Evolutionary conservation across 1,284 basidiomycete genomes (phyloP).

Genomic region (Cryptococcus sp.): DNA sequence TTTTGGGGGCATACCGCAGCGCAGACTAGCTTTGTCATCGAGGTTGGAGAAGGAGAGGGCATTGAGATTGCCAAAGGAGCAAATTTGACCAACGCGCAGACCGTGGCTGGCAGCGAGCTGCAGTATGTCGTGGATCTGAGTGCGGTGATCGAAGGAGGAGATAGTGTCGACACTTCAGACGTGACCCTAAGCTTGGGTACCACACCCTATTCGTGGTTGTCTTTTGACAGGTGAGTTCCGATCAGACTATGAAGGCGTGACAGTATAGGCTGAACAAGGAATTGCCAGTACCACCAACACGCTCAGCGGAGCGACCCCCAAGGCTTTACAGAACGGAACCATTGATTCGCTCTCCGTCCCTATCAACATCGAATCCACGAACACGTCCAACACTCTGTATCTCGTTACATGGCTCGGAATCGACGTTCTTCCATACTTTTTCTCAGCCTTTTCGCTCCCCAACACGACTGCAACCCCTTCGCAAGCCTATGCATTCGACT

Average conservation of each 20-base stretch:
- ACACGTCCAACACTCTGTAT: constrained; percentile 37
- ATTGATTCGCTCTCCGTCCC: constrained; percentile 46
- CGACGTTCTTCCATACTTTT: constrained; percentile 53
- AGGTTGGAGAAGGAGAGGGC: constrained; percentile 44
- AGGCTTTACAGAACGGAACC: constrained; percentile 53
- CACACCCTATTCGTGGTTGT: constrained; percentile 51
- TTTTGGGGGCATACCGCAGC: constrained; percentile 53
- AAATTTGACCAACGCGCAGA: constrained; percentile 33
- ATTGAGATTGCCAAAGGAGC: constrained; percentile 31
- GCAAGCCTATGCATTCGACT: constrained; percentile 35
- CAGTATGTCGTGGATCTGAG: constrained; percentile 37
- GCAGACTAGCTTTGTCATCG: constrained; percentile 51
- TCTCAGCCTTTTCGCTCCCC: constrained; percentile 53
- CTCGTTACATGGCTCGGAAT: constrained; percentile 48
- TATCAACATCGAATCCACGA: constrained; percentile 43
- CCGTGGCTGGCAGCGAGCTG: constrained; percentile 35
- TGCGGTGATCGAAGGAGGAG: constrained; percentile 38
- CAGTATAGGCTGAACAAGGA: neutral
- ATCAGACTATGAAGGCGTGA: neutral
- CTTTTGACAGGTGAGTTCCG: constrained; percentile 49
- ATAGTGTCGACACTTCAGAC: constrained; percentile 32
- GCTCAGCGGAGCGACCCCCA: constrained; percentile 51
- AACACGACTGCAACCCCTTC: constrained; percentile 45
- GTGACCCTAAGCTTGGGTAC: constrained; percentile 41
- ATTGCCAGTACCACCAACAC: constrained; percentile 33